Base-by-base conservation (phyloP, 495 filamentous ascomycete species). In the Penicillium taxi region DNA sequence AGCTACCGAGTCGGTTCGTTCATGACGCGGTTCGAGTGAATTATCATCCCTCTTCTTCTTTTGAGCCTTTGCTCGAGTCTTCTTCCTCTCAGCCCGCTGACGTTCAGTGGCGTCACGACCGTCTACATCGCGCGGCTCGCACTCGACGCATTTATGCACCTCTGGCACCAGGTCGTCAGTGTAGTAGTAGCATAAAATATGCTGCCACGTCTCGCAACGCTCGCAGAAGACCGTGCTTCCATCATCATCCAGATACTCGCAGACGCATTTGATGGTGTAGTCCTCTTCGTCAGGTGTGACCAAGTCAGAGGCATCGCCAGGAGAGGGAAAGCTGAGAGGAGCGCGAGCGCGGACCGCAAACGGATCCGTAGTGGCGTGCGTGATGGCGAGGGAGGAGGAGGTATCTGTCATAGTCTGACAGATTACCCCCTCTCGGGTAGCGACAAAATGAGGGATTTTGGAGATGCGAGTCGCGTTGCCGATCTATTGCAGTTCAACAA, bases 191-290 rank as follows among this genome's bases (percentile, higher is more conserved):
- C 91, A 99, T 48, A 85, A 76, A 44, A 93, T 89, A 62, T 99
- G 91, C 62, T 99, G 91, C 91, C 91, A 99, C 27, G 86, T 93
- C 55, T 94, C 83, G 65, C 91, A 99, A 39, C 66, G 69, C 56
- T 99, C 91, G 73, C 91, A 99, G 63, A 83, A 85, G 38, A 99
- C 91, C 39, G 93, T 99, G 59, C 82, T 86, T 53, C 93, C 91
- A 69, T 99, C 91, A 72, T 96, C 91, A 68, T 94, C 88, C 52
- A 75, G 48, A 56, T 79, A 96, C 52, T 78, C 73, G 65, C 91
- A 99, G 47, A 96, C 89, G 74, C 91, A 99, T 71, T 89, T 93
- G 69, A 99, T 99, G 49, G 83, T 91, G 58, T 90, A 94, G 29
- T 85, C 84, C 57, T 94, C 87, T 46, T 89, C 86, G 39, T 74